Evolutionary conservation across 192 early-diverging fungal species (phyloP).

Genomic region (Backusella macrospora): DNA sequence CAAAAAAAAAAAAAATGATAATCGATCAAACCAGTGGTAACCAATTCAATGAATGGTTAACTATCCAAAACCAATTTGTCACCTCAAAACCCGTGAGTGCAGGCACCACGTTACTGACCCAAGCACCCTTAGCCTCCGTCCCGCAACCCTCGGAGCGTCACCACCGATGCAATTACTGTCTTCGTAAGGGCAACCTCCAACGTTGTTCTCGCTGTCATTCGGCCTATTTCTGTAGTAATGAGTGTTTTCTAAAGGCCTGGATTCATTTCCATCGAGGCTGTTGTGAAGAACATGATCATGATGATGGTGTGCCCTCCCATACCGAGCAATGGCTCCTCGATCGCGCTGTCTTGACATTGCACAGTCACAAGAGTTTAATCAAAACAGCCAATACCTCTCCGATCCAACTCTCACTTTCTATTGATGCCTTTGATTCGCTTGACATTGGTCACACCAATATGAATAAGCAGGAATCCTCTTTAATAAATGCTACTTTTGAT

Average conservation of each 20-base stretch:
- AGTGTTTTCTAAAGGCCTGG: constrained; percentile 39
- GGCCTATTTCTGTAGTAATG: constrained; percentile 37
- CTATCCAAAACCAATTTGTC: background rate
- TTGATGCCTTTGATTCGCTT: constrained; percentile 7
- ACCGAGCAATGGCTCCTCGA: constrained; percentile 25
- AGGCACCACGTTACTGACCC: background rate
- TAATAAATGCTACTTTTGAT: background rate
- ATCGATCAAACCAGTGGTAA: background rate
- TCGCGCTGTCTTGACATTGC: constrained; percentile 19
- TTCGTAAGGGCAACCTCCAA: constrained; percentile 28
- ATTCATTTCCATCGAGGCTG: constrained; percentile 24
- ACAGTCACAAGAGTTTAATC: constrained; percentile 27
- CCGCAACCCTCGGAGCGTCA: constrained; percentile 31
- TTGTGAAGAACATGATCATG: constrained; percentile 17
- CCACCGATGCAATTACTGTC: constrained; percentile 34
- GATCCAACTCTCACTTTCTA: background rate
- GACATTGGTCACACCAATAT: constrained; percentile 4
- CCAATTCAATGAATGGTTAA: background rate
- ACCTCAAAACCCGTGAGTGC: constrained; percentile 2
- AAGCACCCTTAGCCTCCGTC: constrained; percentile 22
- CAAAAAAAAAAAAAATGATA: background rate
- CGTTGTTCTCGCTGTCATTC: constrained; percentile 38
- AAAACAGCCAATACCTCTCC: background rate
- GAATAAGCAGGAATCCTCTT: constrained; percentile 24
- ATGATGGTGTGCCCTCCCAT: background rate